phyloP scores from a whole-genome alignment of 768 basidiomycete genomes.

The Auricularia auricula-judae region DNA sequence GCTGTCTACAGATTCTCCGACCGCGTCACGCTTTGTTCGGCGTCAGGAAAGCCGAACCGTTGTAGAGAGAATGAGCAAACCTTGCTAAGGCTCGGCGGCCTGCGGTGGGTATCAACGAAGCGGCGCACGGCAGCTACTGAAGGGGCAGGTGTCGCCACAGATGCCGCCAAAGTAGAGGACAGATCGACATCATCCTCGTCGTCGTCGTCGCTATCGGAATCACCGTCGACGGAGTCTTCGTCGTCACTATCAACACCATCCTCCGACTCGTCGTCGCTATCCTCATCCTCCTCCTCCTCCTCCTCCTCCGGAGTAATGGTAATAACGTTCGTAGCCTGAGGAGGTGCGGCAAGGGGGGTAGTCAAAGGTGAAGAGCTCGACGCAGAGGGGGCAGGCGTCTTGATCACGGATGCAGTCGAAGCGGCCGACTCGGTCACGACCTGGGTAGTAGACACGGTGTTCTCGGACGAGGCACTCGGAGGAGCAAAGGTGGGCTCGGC shows the following conservation, averaged over 20 bases:
- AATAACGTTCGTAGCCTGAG: conserved; percentile 1
- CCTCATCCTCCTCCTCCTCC: conserved; percentile 11
- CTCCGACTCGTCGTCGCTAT: conserved; percentile 4
- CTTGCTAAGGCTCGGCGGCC: not conserved
- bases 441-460: not conserved
- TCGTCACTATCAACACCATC: conserved; percentile 3
- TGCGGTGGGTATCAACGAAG: not conserved
- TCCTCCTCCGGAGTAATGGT: conserved; percentile 1
- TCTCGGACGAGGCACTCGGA: not conserved
- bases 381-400: not conserved
- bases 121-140: not conserved
- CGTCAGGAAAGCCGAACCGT: too few species aligned
- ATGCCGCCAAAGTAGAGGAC: too few species aligned
- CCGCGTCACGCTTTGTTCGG: too few species aligned
- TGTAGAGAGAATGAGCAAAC: too few species aligned
- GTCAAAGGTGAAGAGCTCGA: conserved; percentile 5
- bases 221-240: conserved; percentile 11
- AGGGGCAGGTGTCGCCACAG: too few species aligned
- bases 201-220: conserved; percentile 5
- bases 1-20: not conserved
- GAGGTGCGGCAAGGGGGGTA: conserved; percentile 4
- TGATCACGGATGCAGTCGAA: not conserved
- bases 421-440: conserved; percentile 3
- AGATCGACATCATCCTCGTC: conserved; percentile 8
- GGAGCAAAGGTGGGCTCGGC: not conserved